Evolutionary conservation across 2,329 filamentous ascomycete genomes (phyloP), one percentile per base, ranked within the genome.

Genomic region (Trichoderma afroharzianum): DNA sequence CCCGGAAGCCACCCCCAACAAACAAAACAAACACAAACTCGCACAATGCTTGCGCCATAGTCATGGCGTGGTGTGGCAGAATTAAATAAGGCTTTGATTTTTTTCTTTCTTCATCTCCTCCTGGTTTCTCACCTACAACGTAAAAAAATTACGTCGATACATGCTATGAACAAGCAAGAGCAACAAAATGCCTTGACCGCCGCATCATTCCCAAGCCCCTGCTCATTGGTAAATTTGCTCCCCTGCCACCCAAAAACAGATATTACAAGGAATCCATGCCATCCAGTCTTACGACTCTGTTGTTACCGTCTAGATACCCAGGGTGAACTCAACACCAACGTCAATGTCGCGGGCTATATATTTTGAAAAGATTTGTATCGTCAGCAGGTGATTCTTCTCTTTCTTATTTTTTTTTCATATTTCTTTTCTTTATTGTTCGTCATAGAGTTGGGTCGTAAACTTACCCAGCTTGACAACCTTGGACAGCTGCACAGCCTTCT

Each of bases 381-480:
- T 69, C 66, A 70, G 43, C 28, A 69, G 55, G 64, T 68, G 50
- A 68, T 50, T 33, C 15, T 58, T 28, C 24, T 26, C 30, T 43
- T 7, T 6, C n/a, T 28, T 39, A 11, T 28, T 58, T 28, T 39
- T 53, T 26, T 43, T 43, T 8, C 1, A 12, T 28, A 2, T 32
- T 14, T 28, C 39, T 57, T 28, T 33, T 53, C 15, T 59, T 61
- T n/a, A 59, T 30, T 28, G 24, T 33, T 62, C 36, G 62, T 30
- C 47, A 59, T 33, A 64, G n/a, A 55, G 76, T 77, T 79, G 77
- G 68, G 69, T 50, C 68, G 55, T 30, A 69, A 62, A 88, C 91
- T 86, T 85, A 93, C 91, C 93, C 91, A 97, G 93, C 91, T 98
- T 98, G 79, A 99, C 96, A 77, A 99, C 93, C 90, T 98, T 98